Evolutionary conservation across 208 protist genomes (phyloP).

Genomic region (Strigomonas galati): DNA sequence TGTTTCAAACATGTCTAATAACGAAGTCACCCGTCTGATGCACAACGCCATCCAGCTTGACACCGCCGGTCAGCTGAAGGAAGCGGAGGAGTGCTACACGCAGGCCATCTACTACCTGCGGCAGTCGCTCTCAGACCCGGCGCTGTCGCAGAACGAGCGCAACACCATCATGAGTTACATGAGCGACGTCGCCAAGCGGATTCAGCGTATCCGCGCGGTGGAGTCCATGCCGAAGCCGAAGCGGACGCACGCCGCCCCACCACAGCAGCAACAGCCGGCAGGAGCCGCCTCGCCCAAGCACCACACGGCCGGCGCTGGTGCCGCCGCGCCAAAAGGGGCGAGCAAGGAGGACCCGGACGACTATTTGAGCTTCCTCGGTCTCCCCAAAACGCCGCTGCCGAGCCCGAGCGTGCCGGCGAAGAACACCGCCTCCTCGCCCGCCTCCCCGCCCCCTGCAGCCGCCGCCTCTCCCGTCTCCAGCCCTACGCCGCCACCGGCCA

Average conservation of each 20-base stretch:
- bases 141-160: slow-evolving; percentile 31
- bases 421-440: not conserved
- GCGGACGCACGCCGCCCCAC: not conserved
- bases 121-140: slow-evolving; percentile 23
- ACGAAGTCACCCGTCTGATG: slow-evolving; percentile 27
- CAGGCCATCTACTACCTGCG: slow-evolving; percentile 49
- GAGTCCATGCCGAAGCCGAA: no score
- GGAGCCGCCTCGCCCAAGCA: not conserved
- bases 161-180: slow-evolving; percentile 52
- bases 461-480: not conserved
- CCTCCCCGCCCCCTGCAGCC: not conserved
- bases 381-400: slow-evolving; percentile 13
- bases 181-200: slow-evolving; percentile 52
- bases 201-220: slow-evolving; percentile 39
- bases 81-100: slow-evolving; percentile 78
- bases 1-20: not conserved
- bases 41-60: slow-evolving; percentile 57
- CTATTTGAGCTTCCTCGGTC: slow-evolving; percentile 28
- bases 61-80: slow-evolving; percentile 28
- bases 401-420: not conserved
- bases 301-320: no score
- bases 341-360: slow-evolving; percentile 13
- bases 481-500: slow-evolving; percentile 5
- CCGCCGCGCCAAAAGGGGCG: no score
- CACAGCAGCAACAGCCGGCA: not conserved